Evolutionary conservation across 352 stramenopile species (phyloP), one percentile per base, ranked within the genome.

Genomic region (Globisporangium recalcitrans): DNA sequence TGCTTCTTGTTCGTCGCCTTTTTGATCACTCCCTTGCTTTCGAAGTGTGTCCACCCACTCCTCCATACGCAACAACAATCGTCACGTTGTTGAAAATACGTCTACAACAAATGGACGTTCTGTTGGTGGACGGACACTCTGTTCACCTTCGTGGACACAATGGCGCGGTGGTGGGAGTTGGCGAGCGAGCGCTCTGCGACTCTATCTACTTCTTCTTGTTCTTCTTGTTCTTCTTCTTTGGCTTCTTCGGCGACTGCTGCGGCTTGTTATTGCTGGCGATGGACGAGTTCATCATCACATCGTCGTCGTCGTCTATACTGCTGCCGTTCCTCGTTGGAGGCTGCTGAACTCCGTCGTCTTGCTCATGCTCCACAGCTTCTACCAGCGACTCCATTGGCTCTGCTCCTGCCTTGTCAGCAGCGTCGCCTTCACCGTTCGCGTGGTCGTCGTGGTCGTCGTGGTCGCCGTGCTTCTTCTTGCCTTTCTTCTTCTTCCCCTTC

Each of bases 401-500:
- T 71, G 38, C 22, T 51, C 58, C 38, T 21, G 22, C 22, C 3
- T 52, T 11, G 13, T 52, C 47, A 31, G 22, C 32, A 13, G 21
- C 47, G 32, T 24, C 24, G 22, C 21, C 29, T 9, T 42, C 42
- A 19, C 58, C 58, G 34, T 58, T 55, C 10, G 16, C 56, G n/a
- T 55, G 55, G 29, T 68, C 21, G 22, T 63, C 22, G 22, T 42
- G 26, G 6, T 55, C 31, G 29, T 68, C 21, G 22, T 63, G 14
- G 22, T 42, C 36, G 6, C 48, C 31, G 29, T 58, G 49, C 24
- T 51, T 51, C 29, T 63, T 63, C 34, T 70, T 62, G 24, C 78
- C 77, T 26, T 68, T 32, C 67, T 87, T 86, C 68, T 84, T 87
- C 60, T 77, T 76, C 16, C 64, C 62, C 71, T 87, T 88, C 64